These are phyloP conservation scores for Thielaviopsis musarum DNA, from an alignment of 2,329 filamentous ascomycete species.

Conservation along the genomic window DNA sequence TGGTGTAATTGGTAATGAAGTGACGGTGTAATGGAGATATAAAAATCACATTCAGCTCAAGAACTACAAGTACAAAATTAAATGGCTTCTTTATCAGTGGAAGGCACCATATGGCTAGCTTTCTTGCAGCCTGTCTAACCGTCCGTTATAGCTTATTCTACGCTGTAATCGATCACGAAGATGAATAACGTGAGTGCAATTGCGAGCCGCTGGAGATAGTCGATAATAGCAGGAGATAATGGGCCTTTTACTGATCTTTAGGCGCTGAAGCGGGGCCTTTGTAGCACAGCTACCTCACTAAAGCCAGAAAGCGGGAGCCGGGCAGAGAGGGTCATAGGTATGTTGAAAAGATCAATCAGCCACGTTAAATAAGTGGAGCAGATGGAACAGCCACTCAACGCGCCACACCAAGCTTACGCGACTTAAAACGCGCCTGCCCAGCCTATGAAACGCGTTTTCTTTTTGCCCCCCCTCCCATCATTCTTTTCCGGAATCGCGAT, in stretches of 20 bases:
- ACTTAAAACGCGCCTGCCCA: background rate
- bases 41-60: background rate
- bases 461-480: background rate
- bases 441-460: background rate
- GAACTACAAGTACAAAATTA: background rate
- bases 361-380: background rate
- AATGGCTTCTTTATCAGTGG: background rate
- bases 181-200: background rate
- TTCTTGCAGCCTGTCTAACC: background rate
- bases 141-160: background rate
- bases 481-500: background rate
- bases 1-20: background rate
- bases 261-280: background rate
- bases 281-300: background rate
- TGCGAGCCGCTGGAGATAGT: conserved; percentile 8
- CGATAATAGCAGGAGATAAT: conserved; percentile 11
- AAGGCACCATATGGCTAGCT: background rate
- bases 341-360: too few species aligned
- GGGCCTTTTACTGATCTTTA: background rate
- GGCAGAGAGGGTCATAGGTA: too few species aligned
- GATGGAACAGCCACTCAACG: background rate
- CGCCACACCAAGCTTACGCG: background rate
- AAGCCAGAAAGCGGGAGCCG: too few species aligned
- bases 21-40: too few species aligned
- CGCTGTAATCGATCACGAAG: background rate